Percentiles rank a stretch among this genome's conserved stretches.
Evolutionary conservation across 352 stramenopile genomes (phyloP).

Genomic region (Phytopythium litorale): DNA sequence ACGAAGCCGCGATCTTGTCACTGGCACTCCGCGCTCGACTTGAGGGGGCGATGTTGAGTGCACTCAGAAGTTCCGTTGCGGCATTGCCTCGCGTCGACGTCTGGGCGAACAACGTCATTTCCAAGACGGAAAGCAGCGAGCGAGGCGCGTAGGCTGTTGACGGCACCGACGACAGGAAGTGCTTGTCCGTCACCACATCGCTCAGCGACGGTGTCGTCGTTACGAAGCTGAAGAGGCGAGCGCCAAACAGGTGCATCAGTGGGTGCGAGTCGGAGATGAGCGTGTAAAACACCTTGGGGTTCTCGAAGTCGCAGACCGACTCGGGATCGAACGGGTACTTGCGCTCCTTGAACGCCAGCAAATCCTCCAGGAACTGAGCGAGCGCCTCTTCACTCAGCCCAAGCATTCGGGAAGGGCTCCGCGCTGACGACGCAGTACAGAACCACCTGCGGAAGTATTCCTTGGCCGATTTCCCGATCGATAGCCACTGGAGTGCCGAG

Average conservation of each 20-base stretch:
- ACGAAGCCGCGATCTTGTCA: background rate
- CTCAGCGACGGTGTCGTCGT: constrained; percentile 46
- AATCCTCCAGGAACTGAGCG: constrained; percentile 66
- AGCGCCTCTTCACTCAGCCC: constrained; percentile 49
- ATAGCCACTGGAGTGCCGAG: constrained; percentile 61
- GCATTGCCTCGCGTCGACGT: background rate
- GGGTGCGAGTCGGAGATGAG: constrained; percentile 74
- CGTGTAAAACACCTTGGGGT: constrained; percentile 68
- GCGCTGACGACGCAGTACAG: constrained; percentile 28
- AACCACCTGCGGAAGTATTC: constrained; percentile 77
- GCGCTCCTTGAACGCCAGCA: constrained; percentile 69
- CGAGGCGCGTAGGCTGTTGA: constrained; percentile 26
- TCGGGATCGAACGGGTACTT: constrained; percentile 75
- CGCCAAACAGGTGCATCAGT: constrained; percentile 72
- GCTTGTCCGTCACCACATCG: constrained; percentile 36
- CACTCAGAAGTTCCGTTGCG: background rate
- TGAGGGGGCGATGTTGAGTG: background rate
- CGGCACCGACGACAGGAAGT: constrained; percentile 50
- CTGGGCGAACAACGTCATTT: constrained; percentile 35
- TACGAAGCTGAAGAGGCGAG: constrained; percentile 67
- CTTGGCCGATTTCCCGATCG: constrained; percentile 72
- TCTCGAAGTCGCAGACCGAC: constrained; percentile 74
- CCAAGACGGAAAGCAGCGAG: constrained; percentile 40
- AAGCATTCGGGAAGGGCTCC: constrained; percentile 22
- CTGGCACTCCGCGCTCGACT: background rate